Conservation (phyloP, 2,329 filamentous ascomycete genomes). For the Byssoonygena ceratinophila region DNA sequence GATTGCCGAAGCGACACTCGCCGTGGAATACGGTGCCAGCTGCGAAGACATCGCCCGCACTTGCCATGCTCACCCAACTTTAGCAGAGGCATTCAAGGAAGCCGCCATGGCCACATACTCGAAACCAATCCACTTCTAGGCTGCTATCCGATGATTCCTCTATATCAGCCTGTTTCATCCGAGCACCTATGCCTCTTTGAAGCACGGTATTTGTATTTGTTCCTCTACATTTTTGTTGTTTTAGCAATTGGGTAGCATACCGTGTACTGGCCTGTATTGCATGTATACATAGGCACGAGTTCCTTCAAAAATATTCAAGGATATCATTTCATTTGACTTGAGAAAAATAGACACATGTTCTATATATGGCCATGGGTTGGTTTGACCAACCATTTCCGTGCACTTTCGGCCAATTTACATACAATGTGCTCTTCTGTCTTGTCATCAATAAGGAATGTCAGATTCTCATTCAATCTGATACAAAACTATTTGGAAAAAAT, state of each 20-base stretch:
- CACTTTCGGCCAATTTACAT: too few species aligned
- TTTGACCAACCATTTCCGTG: too few species aligned
- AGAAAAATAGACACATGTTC: too few species aligned
- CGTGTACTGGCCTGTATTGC: conserved; percentile 10
- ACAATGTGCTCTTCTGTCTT: too few species aligned
- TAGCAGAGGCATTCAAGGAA: conserved; percentile 98
- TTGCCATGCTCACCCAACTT: conserved; percentile 90
- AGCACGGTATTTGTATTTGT: conserved; percentile 3
- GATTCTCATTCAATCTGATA: too few species aligned
- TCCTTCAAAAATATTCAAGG: neutral
- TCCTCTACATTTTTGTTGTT: neutral
- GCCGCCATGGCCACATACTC: conserved; percentile 95
- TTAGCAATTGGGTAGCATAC: conserved; percentile 10
- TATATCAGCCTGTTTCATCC: neutral
- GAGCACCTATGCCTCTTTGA: neutral
- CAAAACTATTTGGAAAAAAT: too few species aligned
- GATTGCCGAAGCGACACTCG: conserved; percentile 94
- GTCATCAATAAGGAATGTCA: too few species aligned
- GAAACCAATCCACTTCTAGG: conserved; percentile 89
- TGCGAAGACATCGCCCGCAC: conserved; percentile 91
- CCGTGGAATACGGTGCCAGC: conserved; percentile 90
- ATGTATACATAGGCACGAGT: conserved; percentile 8
- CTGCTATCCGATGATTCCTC: neutral
- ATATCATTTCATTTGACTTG: too few species aligned
- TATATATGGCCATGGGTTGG: too few species aligned